phyloP scores from a whole-genome alignment of 352 stramenopile species.

The Saprolegnia diclina region DNA sequence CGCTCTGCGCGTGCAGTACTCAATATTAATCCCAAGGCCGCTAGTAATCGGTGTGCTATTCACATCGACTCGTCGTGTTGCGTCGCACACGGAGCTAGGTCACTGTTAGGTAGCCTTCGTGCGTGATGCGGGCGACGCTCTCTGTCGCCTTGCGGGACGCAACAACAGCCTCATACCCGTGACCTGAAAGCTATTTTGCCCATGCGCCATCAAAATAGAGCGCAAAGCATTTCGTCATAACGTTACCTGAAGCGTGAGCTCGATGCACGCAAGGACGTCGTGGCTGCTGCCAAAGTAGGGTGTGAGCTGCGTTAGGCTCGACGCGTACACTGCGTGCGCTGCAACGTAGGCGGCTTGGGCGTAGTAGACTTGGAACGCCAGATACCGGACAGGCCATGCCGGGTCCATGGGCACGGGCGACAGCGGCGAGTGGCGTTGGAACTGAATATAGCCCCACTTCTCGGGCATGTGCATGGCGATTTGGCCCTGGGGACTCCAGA shows the following conservation, averaged over 20 bases:
- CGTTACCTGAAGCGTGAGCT: too few species aligned
- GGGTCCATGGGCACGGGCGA: constrained; percentile 35
- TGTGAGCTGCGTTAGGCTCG: constrained; percentile 30
- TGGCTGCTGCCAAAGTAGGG: constrained; percentile 32
- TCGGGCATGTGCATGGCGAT: constrained; percentile 87
- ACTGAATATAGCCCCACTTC: constrained; percentile 86
- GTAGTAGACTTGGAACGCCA: constrained; percentile 64
- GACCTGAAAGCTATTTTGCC: not conserved
- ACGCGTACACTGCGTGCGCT: constrained; percentile 33
- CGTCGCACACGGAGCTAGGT: too few species aligned
- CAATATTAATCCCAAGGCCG: too few species aligned
- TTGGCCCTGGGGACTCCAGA: constrained; percentile 78
- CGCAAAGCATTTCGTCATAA: too few species aligned
- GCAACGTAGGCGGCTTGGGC: constrained; percentile 44
- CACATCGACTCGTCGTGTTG: too few species aligned
- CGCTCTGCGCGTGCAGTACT: too few species aligned
- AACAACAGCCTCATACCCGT: not conserved
- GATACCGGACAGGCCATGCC: constrained; percentile 45
- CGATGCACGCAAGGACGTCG: not conserved
- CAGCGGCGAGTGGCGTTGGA: constrained; percentile 32
- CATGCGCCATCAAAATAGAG: not conserved
- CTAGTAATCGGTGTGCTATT: too few species aligned
- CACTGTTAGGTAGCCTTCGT: not conserved
- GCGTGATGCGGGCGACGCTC: not conserved
- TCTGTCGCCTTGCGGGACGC: not conserved